Conservation (phyloP, 2,329 filamentous ascomycete species). For the Blastomyces percursus region DNA sequence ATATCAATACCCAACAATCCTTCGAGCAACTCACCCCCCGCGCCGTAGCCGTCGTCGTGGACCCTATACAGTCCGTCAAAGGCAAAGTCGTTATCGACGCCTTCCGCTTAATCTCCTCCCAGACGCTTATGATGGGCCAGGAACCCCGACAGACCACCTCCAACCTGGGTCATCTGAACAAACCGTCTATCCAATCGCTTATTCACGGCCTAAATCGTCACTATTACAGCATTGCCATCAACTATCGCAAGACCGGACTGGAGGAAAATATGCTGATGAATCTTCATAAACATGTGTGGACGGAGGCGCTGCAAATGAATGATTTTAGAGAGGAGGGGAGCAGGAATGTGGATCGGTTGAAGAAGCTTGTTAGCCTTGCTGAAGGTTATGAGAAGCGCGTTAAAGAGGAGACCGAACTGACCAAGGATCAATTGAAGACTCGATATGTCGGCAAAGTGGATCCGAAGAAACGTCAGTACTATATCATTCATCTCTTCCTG, state of each 20-base stretch:
- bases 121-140: conserved; percentile 94
- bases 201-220: conserved; percentile 97
- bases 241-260: conserved; percentile 92
- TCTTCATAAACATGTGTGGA: conserved; percentile 98
- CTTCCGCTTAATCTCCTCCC: conserved; percentile 96
- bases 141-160: conserved; percentile 96
- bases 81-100: conserved; percentile 99
- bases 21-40: conserved; percentile 97
- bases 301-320: conserved; percentile 91
- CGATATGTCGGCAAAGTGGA: conserved; percentile 98
- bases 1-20: conserved; percentile 99
- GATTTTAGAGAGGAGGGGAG: conserved; percentile 79
- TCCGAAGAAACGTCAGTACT: conserved; percentile 76
- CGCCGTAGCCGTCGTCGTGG: conserved; percentile 93
- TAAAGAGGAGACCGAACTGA: conserved; percentile 95
- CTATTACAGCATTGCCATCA: conserved; percentile 98
- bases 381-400: conserved; percentile 98
- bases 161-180: conserved; percentile 95
- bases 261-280: conserved; percentile 99
- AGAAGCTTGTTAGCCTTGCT: conserved; percentile 76
- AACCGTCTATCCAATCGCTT: conserved; percentile 97
- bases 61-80: conserved; percentile 98
- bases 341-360: conserved; percentile 76
- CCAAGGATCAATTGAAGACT: conserved; percentile 95
- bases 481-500: conserved; percentile 12